phyloP scores from a whole-genome alignment of 1,284 basidiomycete species.

The Hymenochaete sp. region DNA sequence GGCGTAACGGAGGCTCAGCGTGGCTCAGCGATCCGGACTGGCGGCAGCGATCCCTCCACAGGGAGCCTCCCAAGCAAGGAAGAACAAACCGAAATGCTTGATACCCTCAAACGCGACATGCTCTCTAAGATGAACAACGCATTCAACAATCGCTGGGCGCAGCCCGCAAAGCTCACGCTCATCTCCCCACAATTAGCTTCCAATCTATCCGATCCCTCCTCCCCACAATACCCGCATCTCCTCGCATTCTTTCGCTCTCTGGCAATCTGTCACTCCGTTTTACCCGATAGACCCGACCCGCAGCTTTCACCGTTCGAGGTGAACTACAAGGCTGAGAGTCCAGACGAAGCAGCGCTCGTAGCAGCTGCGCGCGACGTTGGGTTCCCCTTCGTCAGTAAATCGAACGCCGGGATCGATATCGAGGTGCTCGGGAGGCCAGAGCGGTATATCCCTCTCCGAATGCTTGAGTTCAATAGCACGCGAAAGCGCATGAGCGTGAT shows the following conservation, averaged over 20 bases:
- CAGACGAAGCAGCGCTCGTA: constrained; percentile 92
- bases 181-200: constrained; percentile 80
- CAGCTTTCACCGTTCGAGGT: constrained; percentile 57
- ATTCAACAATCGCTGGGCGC: constrained; percentile 88
- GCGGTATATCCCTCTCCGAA: constrained; percentile 69
- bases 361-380: constrained; percentile 87
- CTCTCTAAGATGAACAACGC: constrained; percentile 60
- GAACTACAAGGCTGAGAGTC: constrained; percentile 93
- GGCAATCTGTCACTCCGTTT: constrained; percentile 86
- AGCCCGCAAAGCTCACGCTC: constrained; percentile 77
- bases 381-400: constrained; percentile 81
- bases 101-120: constrained; percentile 70
- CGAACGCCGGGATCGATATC: constrained; percentile 74
- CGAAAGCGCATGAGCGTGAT: constrained; percentile 92
- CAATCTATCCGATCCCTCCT: constrained; percentile 57
- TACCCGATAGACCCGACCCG: constrained; percentile 68
- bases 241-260: constrained; percentile 87
- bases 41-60: too few species aligned
- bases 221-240: constrained; percentile 59
- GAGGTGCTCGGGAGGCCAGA: constrained; percentile 88
- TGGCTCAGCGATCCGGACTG: constrained; percentile 81
- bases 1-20: constrained; percentile 93
- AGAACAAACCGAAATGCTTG: constrained; percentile 62
- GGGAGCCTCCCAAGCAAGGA: constrained; percentile 56
- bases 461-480: constrained; percentile 90